Evolutionary conservation across 371 early-diverging fungal genomes (phyloP).

Genomic region (Mucor racemosus): DNA sequence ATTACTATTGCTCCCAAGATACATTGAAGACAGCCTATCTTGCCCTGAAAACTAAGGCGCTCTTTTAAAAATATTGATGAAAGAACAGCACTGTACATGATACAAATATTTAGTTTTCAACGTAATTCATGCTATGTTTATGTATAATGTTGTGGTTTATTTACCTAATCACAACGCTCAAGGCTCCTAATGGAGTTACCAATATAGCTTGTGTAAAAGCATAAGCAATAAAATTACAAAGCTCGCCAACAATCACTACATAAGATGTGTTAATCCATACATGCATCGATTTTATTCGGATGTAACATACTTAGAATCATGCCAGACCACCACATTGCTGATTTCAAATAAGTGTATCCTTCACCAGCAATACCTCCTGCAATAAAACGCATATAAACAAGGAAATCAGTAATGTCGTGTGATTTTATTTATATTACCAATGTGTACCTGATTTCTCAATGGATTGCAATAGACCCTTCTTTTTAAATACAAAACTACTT

Average conservation of each 20-base stretch:
- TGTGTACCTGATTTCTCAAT: conserved; percentile 59
- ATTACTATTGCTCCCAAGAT: conserved; percentile 90
- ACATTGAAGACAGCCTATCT: conserved; percentile 90
- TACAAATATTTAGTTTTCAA: background rate
- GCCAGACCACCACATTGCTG: conserved; percentile 94
- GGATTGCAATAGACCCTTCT: conserved; percentile 86
- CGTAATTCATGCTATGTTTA: background rate
- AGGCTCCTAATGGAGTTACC: conserved; percentile 95
- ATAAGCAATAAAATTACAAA: conserved; percentile 94
- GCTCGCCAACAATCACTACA: conserved; percentile 83
- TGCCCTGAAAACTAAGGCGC: conserved; percentile 80
- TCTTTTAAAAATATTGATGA: conserved; percentile 92
- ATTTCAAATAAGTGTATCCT: conserved; percentile 82
- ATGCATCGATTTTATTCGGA: background rate
- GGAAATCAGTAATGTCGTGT: background rate
- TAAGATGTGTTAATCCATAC: background rate
- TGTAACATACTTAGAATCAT: conserved; percentile 72
- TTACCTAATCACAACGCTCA: conserved; percentile 73
- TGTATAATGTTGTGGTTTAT: no score
- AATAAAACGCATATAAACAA: background rate
- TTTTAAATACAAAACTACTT: conserved; percentile 90
- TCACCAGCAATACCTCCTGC: conserved; percentile 73
- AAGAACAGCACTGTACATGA: conserved; percentile 73
- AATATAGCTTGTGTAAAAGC: conserved; percentile 93
- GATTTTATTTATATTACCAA: background rate